Conservation (phyloP, 2,329 filamentous ascomycete genomes). For the Verticillium tricorpus region DNA sequence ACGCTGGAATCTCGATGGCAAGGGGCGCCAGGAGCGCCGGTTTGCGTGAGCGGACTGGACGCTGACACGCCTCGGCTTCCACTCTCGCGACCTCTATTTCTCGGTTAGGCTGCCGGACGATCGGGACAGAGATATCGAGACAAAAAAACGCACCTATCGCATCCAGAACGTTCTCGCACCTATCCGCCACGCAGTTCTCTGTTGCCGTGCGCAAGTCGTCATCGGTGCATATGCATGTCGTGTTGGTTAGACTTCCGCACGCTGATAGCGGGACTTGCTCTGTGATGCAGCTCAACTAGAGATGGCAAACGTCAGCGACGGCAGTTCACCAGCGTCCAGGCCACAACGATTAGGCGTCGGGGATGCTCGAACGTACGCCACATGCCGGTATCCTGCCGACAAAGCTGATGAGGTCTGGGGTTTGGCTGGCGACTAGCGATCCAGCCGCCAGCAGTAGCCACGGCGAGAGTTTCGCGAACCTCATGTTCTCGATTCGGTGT, state of each 20-base stretch:
- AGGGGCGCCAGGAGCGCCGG: slow-evolving; percentile 27
- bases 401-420: slow-evolving; percentile 10
- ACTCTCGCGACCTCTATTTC: slow-evolving; percentile 25
- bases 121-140: not conserved
- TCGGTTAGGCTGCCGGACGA: not conserved
- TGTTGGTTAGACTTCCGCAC: slow-evolving; percentile 17
- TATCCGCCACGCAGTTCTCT: slow-evolving; percentile 16
- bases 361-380: slow-evolving; percentile 12
- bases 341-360: not conserved
- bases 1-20: slow-evolving; percentile 28
- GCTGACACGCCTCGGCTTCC: slow-evolving; percentile 26
- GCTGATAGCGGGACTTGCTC: slow-evolving; percentile 17
- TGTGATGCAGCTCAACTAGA: slow-evolving; percentile 17
- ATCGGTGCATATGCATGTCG: slow-evolving; percentile 24
- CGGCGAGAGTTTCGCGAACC: not conserved
- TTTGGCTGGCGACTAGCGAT: not conserved
- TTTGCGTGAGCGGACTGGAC: slow-evolving; percentile 24
- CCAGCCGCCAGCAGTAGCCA: not conserved
- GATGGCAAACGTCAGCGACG: not conserved
- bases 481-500: not conserved
- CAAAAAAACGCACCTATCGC: slow-evolving; percentile 16
- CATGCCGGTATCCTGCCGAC: slow-evolving; percentile 13
- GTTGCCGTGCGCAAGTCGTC: slow-evolving; percentile 12
- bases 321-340: not conserved
- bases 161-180: slow-evolving; percentile 19